Percentiles rank a stretch among this genome's conserved stretches.
Conservation (phyloP, 129 eudicot species). For the Arctium minus region DNA sequence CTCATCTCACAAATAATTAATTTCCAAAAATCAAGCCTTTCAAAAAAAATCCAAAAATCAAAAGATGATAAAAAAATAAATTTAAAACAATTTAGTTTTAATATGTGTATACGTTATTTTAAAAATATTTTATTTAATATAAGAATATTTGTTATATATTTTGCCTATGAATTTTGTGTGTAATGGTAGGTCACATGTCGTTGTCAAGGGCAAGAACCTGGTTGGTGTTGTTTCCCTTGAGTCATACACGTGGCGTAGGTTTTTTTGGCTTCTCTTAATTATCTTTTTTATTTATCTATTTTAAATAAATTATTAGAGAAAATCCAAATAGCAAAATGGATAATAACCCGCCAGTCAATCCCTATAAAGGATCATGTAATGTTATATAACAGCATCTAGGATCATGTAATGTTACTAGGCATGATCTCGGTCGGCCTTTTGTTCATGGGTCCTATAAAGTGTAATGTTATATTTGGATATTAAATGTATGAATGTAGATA, state of each 20-base stretch:
- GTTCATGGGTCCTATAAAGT: too few species aligned
- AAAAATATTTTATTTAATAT: neutral
- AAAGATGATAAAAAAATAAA: too few species aligned
- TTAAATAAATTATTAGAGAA: neutral
- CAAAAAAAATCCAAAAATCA: too few species aligned
- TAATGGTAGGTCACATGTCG: conserved; percentile 24
- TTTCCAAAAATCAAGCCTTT: neutral
- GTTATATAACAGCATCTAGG: too few species aligned
- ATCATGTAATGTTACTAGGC: too few species aligned
- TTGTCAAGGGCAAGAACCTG: conserved; percentile 23
- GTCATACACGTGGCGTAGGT: conserved; percentile 26
- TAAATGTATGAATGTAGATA: too few species aligned
- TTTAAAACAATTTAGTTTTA: neutral
- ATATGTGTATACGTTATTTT: too few species aligned
- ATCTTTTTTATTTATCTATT: neutral
- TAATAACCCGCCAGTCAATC: neutral
- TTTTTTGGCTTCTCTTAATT: conserved; percentile 18
- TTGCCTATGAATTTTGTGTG: conserved; percentile 5
- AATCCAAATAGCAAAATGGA: neutral
- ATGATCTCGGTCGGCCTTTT: too few species aligned
- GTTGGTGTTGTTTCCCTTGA: conserved; percentile 30
- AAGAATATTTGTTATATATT: neutral
- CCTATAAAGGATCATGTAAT: neutral
- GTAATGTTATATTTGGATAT: too few species aligned
- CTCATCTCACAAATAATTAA: too few species aligned